Evolutionary conservation across 73 alveolate genomes (phyloP).

Genomic region (Paramecium primaurelia): DNA sequence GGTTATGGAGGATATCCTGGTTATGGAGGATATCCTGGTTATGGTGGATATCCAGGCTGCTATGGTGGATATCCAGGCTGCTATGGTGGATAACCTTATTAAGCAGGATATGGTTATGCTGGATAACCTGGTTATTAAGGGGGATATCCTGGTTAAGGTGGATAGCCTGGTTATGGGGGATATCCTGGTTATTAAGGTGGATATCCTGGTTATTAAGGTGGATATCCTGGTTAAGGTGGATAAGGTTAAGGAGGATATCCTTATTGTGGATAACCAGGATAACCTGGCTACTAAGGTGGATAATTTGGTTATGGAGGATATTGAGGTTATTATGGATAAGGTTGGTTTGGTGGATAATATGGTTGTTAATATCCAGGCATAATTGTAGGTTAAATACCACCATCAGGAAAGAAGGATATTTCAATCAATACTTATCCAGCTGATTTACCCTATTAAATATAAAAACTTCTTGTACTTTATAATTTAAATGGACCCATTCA

Average conservation of each 20-base stretch:
- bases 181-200: not conserved
- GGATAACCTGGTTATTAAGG: not conserved
- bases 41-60: not conserved
- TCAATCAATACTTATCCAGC: not conserved
- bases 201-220: not conserved
- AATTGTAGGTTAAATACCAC: not conserved
- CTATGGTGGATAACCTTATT: not conserved
- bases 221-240: not conserved
- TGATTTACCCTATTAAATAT: not conserved
- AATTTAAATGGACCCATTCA: constrained; percentile 18
- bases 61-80: not conserved
- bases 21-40: not conserved
- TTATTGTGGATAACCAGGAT: not conserved
- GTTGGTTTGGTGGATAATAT: not conserved
- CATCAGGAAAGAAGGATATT: not conserved
- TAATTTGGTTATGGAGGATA: not conserved
- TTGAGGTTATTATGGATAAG: not conserved
- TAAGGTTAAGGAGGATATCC: not conserved
- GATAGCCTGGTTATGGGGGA: not conserved
- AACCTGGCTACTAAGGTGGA: not conserved
- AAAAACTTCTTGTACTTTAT: not conserved
- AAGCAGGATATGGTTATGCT: not conserved
- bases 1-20: constrained; percentile 35
- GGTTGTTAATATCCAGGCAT: constrained; percentile 27
- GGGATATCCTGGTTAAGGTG: not conserved